Evolutionary conservation across 306 rosid species (phyloP), one percentile per base, ranked within the genome.

Genomic region (Carpinus fangiana): DNA sequence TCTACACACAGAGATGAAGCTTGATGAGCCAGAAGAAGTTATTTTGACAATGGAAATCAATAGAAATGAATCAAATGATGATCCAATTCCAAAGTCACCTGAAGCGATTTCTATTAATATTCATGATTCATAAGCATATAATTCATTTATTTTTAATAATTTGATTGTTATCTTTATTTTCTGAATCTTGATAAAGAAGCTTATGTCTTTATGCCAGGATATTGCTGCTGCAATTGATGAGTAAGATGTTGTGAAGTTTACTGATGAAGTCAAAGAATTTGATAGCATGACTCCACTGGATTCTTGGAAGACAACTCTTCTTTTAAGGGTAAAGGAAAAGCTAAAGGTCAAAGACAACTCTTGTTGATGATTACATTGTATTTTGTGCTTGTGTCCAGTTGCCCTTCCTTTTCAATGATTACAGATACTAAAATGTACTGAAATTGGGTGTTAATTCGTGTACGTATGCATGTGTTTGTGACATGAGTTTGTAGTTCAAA

Each of bases 211-310:
- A 4, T 64, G 70, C 51, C 89, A 93, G 99, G 98, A 93, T 83
- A 81, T 91, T 87, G 94, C 96, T 78, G 86, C 94, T 59, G 66
- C 97, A 34, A 21, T 91, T 69, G 99, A 95, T 72, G 98, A 95
- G 80, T 98, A 88, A 79, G 99, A 93, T 78, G 88, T 91, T 76
- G 85, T 77, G 5, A 91, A 86, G 86, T 95, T 93, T 73, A 95
- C 99, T 72, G 97, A 89, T 68, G 97, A 87, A 75, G 88, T 95
- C 73, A 91, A 93, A 90, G 99, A 93, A 78, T 95, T 91, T 76
- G 99, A 95, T 84, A 88, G 94, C 86, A 91, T 95, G 97, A 91
- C 98, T 66, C 89, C 99, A 28, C 87, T 95, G 98, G 99, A 95
- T 84, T 84, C 97, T 9, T 95, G 96, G 97, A 95, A 93, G 90